These are phyloP conservation scores for Trichoderma citrinoviride DNA, from an alignment of 2,329 filamentous ascomycete genomes.

Conservation along the genomic window DNA sequence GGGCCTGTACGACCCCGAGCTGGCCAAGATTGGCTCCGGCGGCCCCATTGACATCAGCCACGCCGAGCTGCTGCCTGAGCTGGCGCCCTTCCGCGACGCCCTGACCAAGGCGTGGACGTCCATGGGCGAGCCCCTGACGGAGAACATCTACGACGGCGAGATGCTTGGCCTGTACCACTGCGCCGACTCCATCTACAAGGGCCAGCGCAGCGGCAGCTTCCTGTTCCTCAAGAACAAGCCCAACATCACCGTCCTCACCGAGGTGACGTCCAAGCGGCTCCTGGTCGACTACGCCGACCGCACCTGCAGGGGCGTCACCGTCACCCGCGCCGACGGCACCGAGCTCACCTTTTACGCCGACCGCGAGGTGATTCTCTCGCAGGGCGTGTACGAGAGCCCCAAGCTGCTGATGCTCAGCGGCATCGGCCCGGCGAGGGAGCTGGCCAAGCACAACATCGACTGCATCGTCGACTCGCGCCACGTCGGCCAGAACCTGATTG, in stretches of 20 bases:
- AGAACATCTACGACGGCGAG: constrained; percentile 55
- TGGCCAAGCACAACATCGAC: constrained; percentile 53
- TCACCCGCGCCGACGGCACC: constrained; percentile 40
- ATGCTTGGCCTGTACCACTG: constrained; percentile 54
- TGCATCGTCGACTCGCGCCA: constrained; percentile 56
- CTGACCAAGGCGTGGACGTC: constrained; percentile 52
- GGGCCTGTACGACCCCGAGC: constrained; percentile 42
- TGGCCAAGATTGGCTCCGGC: constrained; percentile 49
- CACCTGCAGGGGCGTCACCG: constrained; percentile 43
- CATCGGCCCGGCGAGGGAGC: constrained; percentile 55
- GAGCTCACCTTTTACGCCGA: constrained; percentile 47
- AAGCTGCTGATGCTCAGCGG: constrained; percentile 64
- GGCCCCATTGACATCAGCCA: constrained; percentile 56
- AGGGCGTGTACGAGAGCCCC: constrained; percentile 60
- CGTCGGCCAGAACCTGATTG: constrained; percentile 63
- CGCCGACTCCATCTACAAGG: constrained; percentile 56
- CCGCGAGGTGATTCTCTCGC: constrained; percentile 48
- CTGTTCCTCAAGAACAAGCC: constrained; percentile 51
- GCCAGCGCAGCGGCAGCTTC: constrained; percentile 52
- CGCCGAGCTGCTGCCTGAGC: constrained; percentile 52
- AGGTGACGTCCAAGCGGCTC: constrained; percentile 50
- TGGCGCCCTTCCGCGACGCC: constrained; percentile 49
- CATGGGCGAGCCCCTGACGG: constrained; percentile 48
- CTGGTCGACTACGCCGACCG: constrained; percentile 47
- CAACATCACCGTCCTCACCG: constrained; percentile 52